phyloP scores from a whole-genome alignment of 2,329 filamentous ascomycete species.

The Neopestalotiopsis sp. region DNA sequence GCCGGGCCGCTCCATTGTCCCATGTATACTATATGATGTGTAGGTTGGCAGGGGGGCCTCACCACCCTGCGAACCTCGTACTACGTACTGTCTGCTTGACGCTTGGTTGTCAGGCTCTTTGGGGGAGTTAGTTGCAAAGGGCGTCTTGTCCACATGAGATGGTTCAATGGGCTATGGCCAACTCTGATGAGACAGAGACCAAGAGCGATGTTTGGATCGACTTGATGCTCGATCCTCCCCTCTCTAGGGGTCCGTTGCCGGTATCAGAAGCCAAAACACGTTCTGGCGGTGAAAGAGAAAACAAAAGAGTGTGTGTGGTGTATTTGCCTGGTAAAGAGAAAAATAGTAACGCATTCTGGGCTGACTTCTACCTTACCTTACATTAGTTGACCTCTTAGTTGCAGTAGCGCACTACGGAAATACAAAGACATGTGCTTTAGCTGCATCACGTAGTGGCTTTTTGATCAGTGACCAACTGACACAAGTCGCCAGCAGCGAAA shows the following conservation, averaged over 20 bases:
- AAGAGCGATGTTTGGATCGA: neutral
- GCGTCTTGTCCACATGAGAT: neutral
- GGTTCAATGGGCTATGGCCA: neutral
- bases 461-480: neutral
- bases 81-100: neutral
- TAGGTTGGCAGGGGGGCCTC: neutral
- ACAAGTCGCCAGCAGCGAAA: neutral
- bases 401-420: neutral
- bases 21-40: neutral
- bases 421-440: neutral
- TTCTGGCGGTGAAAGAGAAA: slow-evolving; percentile 18
- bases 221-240: neutral
- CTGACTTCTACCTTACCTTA: neutral
- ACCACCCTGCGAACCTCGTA: neutral
- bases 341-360: neutral
- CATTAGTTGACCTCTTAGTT: neutral
- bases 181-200: neutral
- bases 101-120: neutral
- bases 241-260: slow-evolving; percentile 8
- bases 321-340: neutral
- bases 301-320: neutral
- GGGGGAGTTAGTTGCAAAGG: neutral
- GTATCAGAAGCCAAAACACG: slow-evolving; percentile 13
- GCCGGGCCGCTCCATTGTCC: neutral
- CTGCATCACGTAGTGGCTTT: neutral